A percentile compares a stretch with the other conserved stretches of the same genome.
Conservation (phyloP, 371 early-diverging fungal genomes). For the Batrachochytrium dendrobatidis region DNA sequence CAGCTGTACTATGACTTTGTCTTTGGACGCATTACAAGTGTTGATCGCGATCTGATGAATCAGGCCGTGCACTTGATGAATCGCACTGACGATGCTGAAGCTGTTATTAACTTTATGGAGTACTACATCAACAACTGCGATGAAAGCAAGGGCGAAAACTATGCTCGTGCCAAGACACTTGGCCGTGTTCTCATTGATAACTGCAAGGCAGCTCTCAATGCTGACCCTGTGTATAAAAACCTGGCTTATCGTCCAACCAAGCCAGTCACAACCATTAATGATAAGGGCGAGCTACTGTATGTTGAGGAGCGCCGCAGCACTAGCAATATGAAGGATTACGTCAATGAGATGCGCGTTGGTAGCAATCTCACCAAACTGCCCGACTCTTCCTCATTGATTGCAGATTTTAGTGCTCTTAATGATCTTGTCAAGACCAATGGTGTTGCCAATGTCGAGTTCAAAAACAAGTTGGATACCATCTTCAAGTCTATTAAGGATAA, state of each 20-base stretch:
- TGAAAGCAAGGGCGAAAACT: conserved; percentile 72
- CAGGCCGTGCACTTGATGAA: conserved; percentile 89
- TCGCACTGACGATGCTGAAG: conserved; percentile 58
- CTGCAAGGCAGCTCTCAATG: conserved; percentile 69
- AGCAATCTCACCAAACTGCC: conserved; percentile 33
- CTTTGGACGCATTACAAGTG: conserved; percentile 80
- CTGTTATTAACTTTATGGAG: conserved; percentile 77
- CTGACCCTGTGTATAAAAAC: conserved; percentile 82
- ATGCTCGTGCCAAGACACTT: conserved; percentile 71
- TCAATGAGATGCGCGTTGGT: conserved; percentile 37
- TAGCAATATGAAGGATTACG: conserved; percentile 45
- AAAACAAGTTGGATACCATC: conserved; percentile 25
- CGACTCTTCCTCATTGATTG: conserved; percentile 16
- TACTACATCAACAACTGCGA: conserved; percentile 68
- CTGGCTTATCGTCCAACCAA: conserved; percentile 66
- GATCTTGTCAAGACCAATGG: conserved; percentile 37
- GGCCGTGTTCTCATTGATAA: conserved; percentile 79
- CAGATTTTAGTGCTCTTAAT: conserved; percentile 36
- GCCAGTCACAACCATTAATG: conserved; percentile 70
- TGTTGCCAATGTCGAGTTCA: conserved; percentile 15
- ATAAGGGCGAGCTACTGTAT: conserved; percentile 77
- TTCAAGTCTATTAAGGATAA: conserved; percentile 30
- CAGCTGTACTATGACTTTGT: conserved; percentile 86
- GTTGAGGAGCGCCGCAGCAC: conserved; percentile 57
- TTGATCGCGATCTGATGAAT: conserved; percentile 90